Evolutionary conservation across 2,329 filamentous ascomycete genomes (phyloP), one percentile per base, ranked within the genome.

Genomic region (Periconia sp.): DNA sequence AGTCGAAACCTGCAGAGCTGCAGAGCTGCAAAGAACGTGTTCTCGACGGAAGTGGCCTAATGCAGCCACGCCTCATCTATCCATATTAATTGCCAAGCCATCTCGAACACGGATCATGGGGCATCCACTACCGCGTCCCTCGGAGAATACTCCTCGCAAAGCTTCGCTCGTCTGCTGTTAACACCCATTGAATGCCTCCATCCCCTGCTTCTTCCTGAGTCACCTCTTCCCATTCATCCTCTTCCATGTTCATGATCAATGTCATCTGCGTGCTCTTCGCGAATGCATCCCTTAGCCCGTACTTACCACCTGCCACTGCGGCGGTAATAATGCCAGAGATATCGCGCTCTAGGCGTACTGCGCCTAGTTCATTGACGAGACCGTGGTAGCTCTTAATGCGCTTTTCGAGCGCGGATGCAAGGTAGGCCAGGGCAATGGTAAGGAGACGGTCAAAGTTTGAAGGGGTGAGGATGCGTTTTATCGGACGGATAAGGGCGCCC

Each of bases 231-330:
- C 91, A 96, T 71, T 96, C 92, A 44, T 96, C 92, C 23, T 94
- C 89, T 66, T 96, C 92, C 90, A 96, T 95, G 57, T 92, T 92
- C 65, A 92, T 85, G 12, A 96, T 83, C 77, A 95, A 83, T 43
- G 88, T 83, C 58, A 96, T 86, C 77, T 96, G 90, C 46, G 80
- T 79, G 44, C 88, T 88, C 60, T 85, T 83, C 19, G 80, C 78
- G 73, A 96, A 96, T 3, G 81, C 72, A 62, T 95, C 91, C 22
- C 89, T 78, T 24, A 94, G 80, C 2, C 82, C 82, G 65, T 95
- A 96, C 60, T 88, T 84, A 4, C 79, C 80, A 2, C 86, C 88
- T 48, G 77, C 79, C 2, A 89, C 84, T 0, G 80, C 78, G 17
- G 80, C 67, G 2, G 58, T 75, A 4, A 95, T 83, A 33, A 96